Evolutionary conservation across 805 yeast genomes (phyloP).

Genomic region (Starmerella roubikii): DNA sequence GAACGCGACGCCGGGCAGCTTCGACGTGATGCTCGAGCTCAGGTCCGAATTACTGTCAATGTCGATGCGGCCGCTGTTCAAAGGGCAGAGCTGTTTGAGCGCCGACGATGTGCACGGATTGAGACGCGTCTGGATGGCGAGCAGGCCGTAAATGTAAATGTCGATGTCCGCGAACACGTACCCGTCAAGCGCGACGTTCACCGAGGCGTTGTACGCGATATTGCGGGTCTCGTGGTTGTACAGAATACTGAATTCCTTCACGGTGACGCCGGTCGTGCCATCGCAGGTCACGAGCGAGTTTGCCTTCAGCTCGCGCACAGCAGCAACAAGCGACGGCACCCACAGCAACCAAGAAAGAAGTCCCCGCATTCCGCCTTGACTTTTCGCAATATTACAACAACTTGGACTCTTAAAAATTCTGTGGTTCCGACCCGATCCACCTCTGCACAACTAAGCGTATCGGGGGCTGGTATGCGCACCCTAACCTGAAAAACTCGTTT

Average conservation of each 20-base stretch:
- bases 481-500: no score
- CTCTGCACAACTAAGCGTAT: no score
- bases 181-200: constrained; percentile 54
- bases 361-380: constrained; percentile 3
- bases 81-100: constrained; percentile 84
- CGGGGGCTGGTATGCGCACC: no score
- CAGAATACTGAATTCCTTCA: constrained; percentile 58
- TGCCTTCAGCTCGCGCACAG: constrained; percentile 31
- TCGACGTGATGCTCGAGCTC: constrained; percentile 34
- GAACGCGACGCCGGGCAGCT: constrained; percentile 75
- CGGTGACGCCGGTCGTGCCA: constrained; percentile 60
- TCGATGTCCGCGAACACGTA: constrained; percentile 54
- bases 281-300: constrained; percentile 76
- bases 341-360: constrained; percentile 6
- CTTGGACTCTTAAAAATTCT: not conserved
- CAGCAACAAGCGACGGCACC: constrained; percentile 4
- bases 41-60: constrained; percentile 54
- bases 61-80: constrained; percentile 69
- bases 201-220: constrained; percentile 52
- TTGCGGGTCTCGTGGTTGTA: constrained; percentile 62
- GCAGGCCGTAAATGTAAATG: constrained; percentile 78
- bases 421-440: no score
- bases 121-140: constrained; percentile 42
- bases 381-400: not conserved
- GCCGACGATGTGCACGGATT: constrained; percentile 44